Percentiles rank a stretch among this genome's conserved stretches.
Evolutionary conservation across 1,284 basidiomycete genomes (phyloP).

Genomic region (Fomitopsis pinicola): DNA sequence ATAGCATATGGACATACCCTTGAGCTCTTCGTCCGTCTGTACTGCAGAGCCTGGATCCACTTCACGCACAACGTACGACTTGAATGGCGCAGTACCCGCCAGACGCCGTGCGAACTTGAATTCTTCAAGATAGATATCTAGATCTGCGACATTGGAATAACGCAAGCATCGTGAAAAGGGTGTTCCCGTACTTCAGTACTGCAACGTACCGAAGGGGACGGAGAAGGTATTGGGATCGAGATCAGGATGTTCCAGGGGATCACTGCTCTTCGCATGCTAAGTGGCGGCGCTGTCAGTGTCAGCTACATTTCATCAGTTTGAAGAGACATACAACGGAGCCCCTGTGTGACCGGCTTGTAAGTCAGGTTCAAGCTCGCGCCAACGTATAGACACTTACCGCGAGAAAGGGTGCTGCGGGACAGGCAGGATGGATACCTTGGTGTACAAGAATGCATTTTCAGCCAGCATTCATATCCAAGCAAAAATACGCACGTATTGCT

Average conservation of each 20-base stretch:
- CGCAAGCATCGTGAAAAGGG: background rate
- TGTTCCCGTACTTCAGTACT: background rate
- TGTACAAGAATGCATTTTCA: background rate
- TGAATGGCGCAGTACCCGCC: constrained; percentile 12
- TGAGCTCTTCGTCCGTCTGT: constrained; percentile 13
- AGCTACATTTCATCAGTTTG: background rate
- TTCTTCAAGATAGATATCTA: constrained; percentile 14
- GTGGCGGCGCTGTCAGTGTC: background rate
- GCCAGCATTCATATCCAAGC: background rate
- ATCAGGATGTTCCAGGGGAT: constrained; percentile 6
- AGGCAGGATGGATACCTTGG: background rate
- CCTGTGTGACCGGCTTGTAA: constrained; percentile 19
- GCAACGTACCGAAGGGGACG: constrained; percentile 2
- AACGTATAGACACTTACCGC: constrained; percentile 6
- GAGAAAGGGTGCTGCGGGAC: constrained; percentile 11
- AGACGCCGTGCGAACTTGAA: constrained; percentile 12
- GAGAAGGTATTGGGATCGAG: constrained; percentile 9
- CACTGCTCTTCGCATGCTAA: constrained; percentile 6
- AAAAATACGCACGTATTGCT: constrained; percentile 15
- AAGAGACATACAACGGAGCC: background rate
- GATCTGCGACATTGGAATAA: constrained; percentile 2
- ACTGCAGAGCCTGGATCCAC: constrained; percentile 9
- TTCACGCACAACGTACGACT: constrained; percentile 8
- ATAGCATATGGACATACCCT: background rate
- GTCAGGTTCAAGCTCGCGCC: constrained; percentile 4